Conservation (phyloP, 768 basidiomycete species). For the Collybia sordida region DNA sequence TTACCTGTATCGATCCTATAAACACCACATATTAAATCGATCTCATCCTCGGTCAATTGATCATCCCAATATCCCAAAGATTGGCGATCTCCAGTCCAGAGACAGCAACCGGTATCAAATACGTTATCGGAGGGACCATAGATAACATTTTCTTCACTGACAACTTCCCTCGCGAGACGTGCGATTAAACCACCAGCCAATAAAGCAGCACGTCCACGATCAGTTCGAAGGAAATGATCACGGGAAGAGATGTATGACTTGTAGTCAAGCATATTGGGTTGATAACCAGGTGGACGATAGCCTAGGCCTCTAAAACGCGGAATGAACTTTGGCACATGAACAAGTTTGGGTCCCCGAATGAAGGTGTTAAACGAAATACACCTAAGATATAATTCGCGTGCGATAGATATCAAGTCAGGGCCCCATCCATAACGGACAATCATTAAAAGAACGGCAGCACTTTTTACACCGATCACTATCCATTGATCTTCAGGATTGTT, state of each 20-base stretch:
- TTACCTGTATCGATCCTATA: too few species aligned
- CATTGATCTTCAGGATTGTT: neutral
- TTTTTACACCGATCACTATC: neutral
- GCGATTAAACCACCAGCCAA: constrained; percentile 22
- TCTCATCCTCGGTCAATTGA: too few species aligned
- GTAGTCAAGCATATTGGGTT: constrained; percentile 5
- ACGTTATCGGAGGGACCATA: too few species aligned
- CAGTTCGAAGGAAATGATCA: constrained; percentile 2
- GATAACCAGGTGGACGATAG: constrained; percentile 9
- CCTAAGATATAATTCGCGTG: neutral
- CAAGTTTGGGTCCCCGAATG: neutral
- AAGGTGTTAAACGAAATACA: neutral
- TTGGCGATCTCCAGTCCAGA: too few species aligned
- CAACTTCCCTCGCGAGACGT: too few species aligned
- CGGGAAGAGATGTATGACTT: neutral
- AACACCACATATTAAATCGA: too few species aligned
- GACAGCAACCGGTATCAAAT: too few species aligned
- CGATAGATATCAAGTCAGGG: neutral
- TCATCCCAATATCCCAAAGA: too few species aligned
- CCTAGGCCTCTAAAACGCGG: constrained; percentile 11
- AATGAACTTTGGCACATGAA: neutral
- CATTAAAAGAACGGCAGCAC: neutral
- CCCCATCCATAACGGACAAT: neutral
- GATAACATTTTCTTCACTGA: too few species aligned
- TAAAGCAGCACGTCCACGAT: constrained; percentile 22